phyloP scores from a whole-genome alignment of 2,329 filamentous ascomycete species.

The Botryotinia narcissicola region DNA sequence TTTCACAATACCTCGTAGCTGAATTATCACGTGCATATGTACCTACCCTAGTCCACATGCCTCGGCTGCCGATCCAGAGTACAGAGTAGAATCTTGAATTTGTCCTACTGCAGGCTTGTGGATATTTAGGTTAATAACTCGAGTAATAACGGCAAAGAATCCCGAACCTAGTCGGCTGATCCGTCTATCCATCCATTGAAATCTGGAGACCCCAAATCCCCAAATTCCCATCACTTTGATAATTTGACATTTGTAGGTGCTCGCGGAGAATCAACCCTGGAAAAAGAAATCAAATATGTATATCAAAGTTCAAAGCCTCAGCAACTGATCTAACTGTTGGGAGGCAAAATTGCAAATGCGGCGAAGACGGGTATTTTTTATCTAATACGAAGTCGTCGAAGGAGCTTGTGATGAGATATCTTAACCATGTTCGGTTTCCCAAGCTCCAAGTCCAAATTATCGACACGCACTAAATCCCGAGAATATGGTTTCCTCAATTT shows the following conservation, averaged over 20 bases:
- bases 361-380: background rate
- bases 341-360: background rate
- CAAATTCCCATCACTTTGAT: background rate
- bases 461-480: background rate
- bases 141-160: slow-evolving; percentile 15
- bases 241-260: background rate
- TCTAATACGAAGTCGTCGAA: background rate
- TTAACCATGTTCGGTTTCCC: background rate
- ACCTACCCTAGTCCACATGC: background rate
- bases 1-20: background rate
- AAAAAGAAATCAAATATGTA: background rate
- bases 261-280: background rate
- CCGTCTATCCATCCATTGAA: background rate
- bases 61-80: background rate
- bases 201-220: background rate
- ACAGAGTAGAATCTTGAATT: background rate
- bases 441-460: background rate
- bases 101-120: background rate
- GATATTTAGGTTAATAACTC: background rate
- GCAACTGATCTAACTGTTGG: background rate
- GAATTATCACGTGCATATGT: background rate
- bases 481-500: background rate
- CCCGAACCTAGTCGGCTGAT: slow-evolving; percentile 13
- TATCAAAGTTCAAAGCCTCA: background rate
- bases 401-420: background rate